Conservation (phyloP, 805 yeast genomes). For the Saturnispora gosingensis region DNA sequence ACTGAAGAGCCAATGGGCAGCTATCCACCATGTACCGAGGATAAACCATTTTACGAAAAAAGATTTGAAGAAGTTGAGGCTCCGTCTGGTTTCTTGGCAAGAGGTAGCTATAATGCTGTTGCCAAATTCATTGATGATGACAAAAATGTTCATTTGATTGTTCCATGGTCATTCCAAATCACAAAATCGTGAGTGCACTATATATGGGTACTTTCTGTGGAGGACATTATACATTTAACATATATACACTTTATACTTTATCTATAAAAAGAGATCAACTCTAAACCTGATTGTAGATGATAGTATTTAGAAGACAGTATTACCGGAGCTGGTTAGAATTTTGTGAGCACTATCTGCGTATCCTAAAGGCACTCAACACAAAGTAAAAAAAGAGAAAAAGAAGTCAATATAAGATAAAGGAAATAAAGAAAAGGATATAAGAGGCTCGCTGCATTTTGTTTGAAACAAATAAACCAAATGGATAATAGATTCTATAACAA, state of each 20-base stretch:
- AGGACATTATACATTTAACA: not conserved
- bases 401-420: no score
- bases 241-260: not conserved
- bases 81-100: slow-evolving; percentile 80
- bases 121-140: slow-evolving; percentile 87
- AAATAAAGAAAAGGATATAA: not conserved
- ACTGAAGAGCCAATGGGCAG: slow-evolving; percentile 84
- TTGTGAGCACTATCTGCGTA: no score
- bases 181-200: slow-evolving; percentile 34
- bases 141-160: slow-evolving; percentile 55
- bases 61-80: slow-evolving; percentile 74
- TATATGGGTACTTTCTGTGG: not conserved
- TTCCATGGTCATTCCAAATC: slow-evolving; percentile 83
- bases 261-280: no score
- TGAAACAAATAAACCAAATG: not conserved
- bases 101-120: slow-evolving; percentile 76
- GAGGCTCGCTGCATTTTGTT: not conserved
- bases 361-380: no score
- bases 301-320: no score
- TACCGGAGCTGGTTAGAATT: no score
- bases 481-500: no score
- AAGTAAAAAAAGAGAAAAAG: no score
- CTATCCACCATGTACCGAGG: slow-evolving; percentile 79
- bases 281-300: not conserved
- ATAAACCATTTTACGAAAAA: slow-evolving; percentile 68